Conservation (phyloP, 495 filamentous ascomycete species). For the Aspergillus affinis region DNA sequence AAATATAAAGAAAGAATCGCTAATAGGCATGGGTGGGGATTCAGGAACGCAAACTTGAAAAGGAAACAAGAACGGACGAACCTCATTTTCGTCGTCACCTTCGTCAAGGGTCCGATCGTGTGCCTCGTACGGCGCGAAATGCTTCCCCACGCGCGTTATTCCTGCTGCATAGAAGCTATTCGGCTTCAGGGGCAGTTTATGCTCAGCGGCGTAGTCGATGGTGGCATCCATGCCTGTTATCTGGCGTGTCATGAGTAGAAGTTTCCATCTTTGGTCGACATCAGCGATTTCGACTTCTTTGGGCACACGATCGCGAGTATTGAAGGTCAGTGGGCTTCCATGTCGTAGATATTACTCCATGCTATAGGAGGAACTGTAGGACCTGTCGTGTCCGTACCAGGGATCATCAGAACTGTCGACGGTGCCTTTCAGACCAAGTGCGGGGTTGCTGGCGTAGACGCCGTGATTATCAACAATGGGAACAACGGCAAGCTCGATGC, state of each 20-base stretch:
- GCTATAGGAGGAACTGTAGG: too few species aligned
- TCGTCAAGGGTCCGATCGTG: not conserved
- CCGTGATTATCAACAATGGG: too few species aligned
- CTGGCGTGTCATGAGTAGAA: constrained; percentile 12
- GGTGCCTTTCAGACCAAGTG: not conserved
- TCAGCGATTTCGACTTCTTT: not conserved
- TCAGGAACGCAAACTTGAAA: too few species aligned
- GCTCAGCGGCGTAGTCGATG: not conserved
- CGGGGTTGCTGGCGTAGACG: too few species aligned
- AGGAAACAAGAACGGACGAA: too few species aligned
- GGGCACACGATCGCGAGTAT: not conserved
- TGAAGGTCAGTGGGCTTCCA: not conserved
- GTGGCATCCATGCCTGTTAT: constrained; percentile 10
- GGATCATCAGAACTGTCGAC: not conserved
- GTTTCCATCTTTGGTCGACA: constrained; percentile 18
- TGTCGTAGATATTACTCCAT: not conserved
- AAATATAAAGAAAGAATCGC: too few species aligned
- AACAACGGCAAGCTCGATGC: not conserved
- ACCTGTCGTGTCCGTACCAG: not conserved
- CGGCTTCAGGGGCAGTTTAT: not conserved
- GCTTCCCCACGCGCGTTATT: constrained; percentile 3
- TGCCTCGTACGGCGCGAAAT: not conserved
- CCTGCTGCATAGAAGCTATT: not conserved
- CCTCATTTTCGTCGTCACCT: not conserved
- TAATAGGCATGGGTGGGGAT: too few species aligned